Conservation (phyloP, 1,284 basidiomycete genomes). For the Sporisorium reilianum region DNA sequence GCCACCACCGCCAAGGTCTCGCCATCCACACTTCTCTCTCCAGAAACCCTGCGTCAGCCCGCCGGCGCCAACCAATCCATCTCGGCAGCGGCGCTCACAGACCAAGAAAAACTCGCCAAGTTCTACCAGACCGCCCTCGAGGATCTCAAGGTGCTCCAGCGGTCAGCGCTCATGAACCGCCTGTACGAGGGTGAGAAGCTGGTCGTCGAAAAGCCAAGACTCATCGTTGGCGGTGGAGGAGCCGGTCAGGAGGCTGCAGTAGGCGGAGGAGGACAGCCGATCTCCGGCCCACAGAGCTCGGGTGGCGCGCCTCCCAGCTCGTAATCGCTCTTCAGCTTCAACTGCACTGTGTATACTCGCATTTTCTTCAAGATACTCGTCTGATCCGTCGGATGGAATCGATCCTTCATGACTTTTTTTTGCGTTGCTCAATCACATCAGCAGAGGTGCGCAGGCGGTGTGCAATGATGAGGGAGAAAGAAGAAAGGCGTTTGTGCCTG, state of each 20-base stretch:
- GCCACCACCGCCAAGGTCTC: constrained; percentile 52
- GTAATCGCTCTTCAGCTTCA: constrained; percentile 9
- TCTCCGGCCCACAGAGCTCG: constrained; percentile 39
- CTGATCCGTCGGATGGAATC: constrained; percentile 1
- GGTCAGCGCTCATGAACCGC: constrained; percentile 65
- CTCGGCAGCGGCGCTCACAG: constrained; percentile 41
- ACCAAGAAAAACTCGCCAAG: constrained; percentile 45
- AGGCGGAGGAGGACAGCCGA: constrained; percentile 52
- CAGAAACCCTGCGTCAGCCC: constrained; percentile 32
- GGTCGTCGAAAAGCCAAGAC: constrained; percentile 63
- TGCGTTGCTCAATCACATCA: neutral
- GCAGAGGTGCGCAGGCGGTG: neutral
- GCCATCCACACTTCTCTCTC: constrained; percentile 50
- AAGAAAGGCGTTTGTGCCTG: neutral
- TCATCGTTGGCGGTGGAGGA: constrained; percentile 62
- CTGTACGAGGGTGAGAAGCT: constrained; percentile 67
- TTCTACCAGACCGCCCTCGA: constrained; percentile 62
- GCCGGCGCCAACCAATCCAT: constrained; percentile 23
- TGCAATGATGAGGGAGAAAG: neutral
- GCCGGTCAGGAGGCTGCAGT: constrained; percentile 47
- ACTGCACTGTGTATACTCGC: constrained; percentile 5
- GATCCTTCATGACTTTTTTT: constrained; percentile 5
- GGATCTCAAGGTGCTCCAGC: constrained; percentile 64
- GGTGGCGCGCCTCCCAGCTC: constrained; percentile 48
- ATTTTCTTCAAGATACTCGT: neutral